These are phyloP conservation scores for Melanomma pulvis-pyrius DNA, from an alignment of 495 filamentous ascomycete genomes.

Conservation along the genomic window DNA sequence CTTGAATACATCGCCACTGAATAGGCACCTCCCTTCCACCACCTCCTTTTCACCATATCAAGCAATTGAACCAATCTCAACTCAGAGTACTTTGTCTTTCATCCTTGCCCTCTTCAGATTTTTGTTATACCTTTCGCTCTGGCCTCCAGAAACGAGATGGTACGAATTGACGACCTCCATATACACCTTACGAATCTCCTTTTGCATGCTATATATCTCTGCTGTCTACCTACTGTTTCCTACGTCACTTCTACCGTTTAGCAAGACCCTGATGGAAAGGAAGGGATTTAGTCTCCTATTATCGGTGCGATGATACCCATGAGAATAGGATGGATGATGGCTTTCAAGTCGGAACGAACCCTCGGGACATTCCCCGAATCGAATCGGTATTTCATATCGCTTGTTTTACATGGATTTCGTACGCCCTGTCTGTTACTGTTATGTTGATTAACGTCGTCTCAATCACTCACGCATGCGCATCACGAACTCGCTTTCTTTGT, in stretches of 20 bases:
- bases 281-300: slow-evolving; percentile 22
- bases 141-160: slow-evolving; percentile 6
- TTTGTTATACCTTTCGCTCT: not conserved
- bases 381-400: slow-evolving; percentile 18
- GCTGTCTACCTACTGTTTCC: not conserved
- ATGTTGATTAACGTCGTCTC: too few species aligned
- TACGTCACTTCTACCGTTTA: slow-evolving; percentile 6
- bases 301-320: slow-evolving; percentile 39
- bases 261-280: slow-evolving; percentile 10
- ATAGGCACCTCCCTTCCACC: too few species aligned
- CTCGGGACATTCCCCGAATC: not conserved
- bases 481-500: not conserved
- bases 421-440: not conserved
- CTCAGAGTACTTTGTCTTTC: not conserved
- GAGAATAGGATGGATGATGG: slow-evolving; percentile 30
- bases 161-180: slow-evolving; percentile 28
- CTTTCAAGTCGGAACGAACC: slow-evolving; percentile 14
- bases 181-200: slow-evolving; percentile 31
- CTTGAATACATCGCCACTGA: slow-evolving; percentile 15
- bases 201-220: slow-evolving; percentile 11
- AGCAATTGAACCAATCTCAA: not conserved
- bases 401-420: not conserved
- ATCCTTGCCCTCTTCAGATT: not conserved
- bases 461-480: slow-evolving; percentile 25
- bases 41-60: too few species aligned